Evolutionary conservation across 352 stramenopile genomes (phyloP), one percentile per base, ranked within the genome.

Genomic region (Phytophthora kernoviae): DNA sequence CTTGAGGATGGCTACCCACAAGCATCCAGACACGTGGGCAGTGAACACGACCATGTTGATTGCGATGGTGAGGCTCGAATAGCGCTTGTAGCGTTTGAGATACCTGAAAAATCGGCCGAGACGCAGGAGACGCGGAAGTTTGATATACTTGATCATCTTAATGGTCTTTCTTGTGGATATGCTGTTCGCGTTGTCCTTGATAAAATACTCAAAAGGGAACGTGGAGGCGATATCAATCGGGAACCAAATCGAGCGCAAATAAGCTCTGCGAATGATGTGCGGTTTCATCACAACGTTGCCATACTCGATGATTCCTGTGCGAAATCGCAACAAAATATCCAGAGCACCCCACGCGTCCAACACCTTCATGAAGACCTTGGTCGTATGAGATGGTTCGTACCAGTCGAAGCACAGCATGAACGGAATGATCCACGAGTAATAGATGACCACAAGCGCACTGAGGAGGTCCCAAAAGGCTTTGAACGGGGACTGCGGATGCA

Each of bases 91-190:
- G 22, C 63, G 54, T n/a, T 77, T 68, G 1, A 89, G 54, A 49
- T 81, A 81, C 51, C 76, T 89, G 59, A 85, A 53, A 50, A 87
- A 76, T 2, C 79, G 77, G 1, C 79, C 79, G 26, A 89, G 73
- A 5, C 79, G 79, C 20, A 89, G 64, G 14, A 89, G 49, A 1
- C 76, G 66, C 1, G 79, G 79, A 15, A 89, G 57, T 42, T 89
- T 89, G 30, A 89, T 71, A 56, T 89, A 89, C 68, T 87, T 89
- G 47, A 89, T 81, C 65, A 87, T 78, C 54, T 89, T 89, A 62
- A 89, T 75, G n/a, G 75, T 84, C 51, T 89, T 87, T 12, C 79
- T 79, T 3, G 77, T 89, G 10, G 77, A 79, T 22, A 75, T 60
- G 6, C 45, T 62, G 52, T 68, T 64, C 1, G 52, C 40, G 3